Percentiles rank a stretch among this genome's conserved stretches.
Conservation (phyloP, 768 basidiomycete species). For the Leccinellum rugosiceps region DNA sequence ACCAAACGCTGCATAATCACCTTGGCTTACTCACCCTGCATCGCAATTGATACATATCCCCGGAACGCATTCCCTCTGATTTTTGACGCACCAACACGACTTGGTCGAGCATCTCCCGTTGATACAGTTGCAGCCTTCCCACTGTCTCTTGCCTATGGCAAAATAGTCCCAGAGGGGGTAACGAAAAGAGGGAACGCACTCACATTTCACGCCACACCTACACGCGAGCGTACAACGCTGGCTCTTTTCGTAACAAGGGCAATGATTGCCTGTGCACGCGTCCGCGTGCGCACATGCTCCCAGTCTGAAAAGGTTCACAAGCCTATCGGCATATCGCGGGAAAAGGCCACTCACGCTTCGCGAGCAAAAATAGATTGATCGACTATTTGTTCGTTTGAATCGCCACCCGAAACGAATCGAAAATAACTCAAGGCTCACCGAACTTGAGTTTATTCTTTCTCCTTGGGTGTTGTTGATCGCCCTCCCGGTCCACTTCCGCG, state of each 20-base stretch:
- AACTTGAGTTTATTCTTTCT: conserved; percentile 10
- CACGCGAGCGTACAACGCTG: conserved; percentile 49
- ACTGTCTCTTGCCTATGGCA: conserved; percentile 14
- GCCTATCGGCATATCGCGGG: no score
- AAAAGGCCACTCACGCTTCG: conserved; percentile 13
- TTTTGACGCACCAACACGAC: conserved; percentile 37
- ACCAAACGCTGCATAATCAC: not conserved
- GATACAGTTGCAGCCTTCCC: conserved; percentile 9
- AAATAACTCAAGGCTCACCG: conserved; percentile 7
- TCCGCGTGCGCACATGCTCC: conserved; percentile 48
- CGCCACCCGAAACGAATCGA: no score
- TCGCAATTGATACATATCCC: conserved; percentile 46
- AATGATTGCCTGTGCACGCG: conserved; percentile 39
- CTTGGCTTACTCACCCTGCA: conserved; percentile 34
- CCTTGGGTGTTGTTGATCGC: not conserved
- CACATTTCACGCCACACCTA: conserved; percentile 43
- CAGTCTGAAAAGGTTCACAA: conserved; percentile 21
- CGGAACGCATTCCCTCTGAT: conserved; percentile 49
- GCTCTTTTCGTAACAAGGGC: conserved; percentile 38
- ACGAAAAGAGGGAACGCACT: conserved; percentile 7
- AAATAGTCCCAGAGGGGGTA: not conserved
- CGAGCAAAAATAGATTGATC: not conserved
- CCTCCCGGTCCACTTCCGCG: not conserved
- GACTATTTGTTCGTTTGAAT: conserved; percentile 1
- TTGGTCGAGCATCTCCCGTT: conserved; percentile 28